Conservation (phyloP, 345 rosid genomes). For the Aquilaria sinensis region DNA sequence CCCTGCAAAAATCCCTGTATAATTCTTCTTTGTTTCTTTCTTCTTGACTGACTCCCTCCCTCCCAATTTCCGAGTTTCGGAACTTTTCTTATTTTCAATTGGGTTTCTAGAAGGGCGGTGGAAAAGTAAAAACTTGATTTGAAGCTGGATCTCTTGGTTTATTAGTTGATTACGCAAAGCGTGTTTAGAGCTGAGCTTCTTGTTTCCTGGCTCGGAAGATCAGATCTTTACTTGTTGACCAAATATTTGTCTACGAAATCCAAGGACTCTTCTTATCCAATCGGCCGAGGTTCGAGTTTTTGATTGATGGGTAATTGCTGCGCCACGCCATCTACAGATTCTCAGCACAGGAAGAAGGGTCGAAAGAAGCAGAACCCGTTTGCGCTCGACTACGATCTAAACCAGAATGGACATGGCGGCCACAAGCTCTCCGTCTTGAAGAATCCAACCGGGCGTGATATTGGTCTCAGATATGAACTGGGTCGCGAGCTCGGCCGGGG, state of each 20-base stretch:
- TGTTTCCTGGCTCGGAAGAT: conserved; percentile 7
- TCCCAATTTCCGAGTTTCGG: no score
- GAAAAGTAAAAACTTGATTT: no score
- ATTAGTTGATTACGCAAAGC: no score
- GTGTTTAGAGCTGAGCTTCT: no score
- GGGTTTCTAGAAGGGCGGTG: no score
- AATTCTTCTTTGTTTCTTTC: no score
- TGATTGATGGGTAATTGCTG: conserved; percentile 90
- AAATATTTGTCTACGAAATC: background rate
- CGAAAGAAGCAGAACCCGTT: conserved; percentile 70
- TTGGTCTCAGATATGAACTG: conserved; percentile 55
- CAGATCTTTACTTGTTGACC: conserved; percentile 6
- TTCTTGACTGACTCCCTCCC: no score
- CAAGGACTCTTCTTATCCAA: conserved; percentile 12
- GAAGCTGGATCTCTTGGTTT: no score
- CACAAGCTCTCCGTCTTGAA: conserved; percentile 54
- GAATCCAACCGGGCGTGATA: conserved; percentile 73
- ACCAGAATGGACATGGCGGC: conserved; percentile 28
- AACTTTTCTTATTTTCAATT: no score
- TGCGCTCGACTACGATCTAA: conserved; percentile 40
- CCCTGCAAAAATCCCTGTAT: no score
- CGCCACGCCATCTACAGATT: conserved; percentile 33
- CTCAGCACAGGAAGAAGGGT: conserved; percentile 35
- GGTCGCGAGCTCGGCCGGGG: conserved; percentile 98
- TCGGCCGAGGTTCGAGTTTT: background rate